Evolutionary conservation across 1,139 yeast genomes (phyloP), one percentile per base, ranked within the genome.

Genomic region (Nakaseomyces glabratus): DNA sequence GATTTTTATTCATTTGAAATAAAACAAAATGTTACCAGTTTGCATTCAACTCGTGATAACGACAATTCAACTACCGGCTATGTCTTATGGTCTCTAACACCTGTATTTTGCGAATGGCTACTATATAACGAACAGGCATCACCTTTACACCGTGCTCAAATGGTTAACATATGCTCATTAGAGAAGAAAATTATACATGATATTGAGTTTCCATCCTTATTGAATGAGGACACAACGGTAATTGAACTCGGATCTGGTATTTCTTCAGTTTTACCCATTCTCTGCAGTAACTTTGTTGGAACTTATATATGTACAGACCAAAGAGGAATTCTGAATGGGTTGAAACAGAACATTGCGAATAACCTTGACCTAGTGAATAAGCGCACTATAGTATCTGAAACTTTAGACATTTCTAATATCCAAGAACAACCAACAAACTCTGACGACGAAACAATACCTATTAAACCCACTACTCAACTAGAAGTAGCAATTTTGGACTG

Each of bases 41-140:
- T 57, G 10, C 43, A 43, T 28, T 57, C 61, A 1, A 44, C 47
- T 3, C 39, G 33, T 9, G 52, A 47, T 28, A 57, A 57, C 33
- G 45, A 45, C 15, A 56, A 56, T 33, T 57, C 61, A 8, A 57
- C 61, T 2, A 57, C 61, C 2, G 61, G 61, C 3, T 57, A 48
- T 35, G 60, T 57, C 4, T 39, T 56, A 9, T 57, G 61, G 61
- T 49, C 55, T 4, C 51, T 56, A 2, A 47, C 60, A 1, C 54
- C 54, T 3, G 51, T 51, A 34, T 55, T 57, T 31, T 20, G 49
- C 13, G 43, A 42, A 23, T 56, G 60, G 60, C 35, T 56, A 10
- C 42, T 57, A 16, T 55, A 52, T 38, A 41, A 44, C 20, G 33
- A 33, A 8, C 33, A 43, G 4, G 43, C 55, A 5, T 9, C 14